Evolutionary conservation across 805 yeast species (phyloP), one percentile per base, ranked within the genome.

Genomic region (Zygosaccharomyces kombuchaensis): DNA sequence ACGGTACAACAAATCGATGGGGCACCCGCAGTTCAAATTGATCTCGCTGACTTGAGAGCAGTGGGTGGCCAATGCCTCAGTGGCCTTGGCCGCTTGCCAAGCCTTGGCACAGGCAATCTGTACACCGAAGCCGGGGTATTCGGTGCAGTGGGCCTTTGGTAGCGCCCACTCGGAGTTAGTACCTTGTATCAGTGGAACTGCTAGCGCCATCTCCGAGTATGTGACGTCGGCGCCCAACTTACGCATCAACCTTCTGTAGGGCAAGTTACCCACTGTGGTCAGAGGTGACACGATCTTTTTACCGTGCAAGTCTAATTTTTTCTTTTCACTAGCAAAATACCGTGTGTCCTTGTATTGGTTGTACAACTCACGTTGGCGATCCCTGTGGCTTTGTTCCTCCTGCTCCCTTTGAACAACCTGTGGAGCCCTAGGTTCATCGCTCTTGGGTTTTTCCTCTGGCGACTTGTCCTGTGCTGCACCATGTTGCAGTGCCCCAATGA

Each of bases 251-350:
- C 98, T 77, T 66, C 99, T 83, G 69, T 80, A 93, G 12, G 99
- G 99, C 57, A 93, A 73, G 66, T 93, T 93, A 17, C 99, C 99
- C 5, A 93, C 99, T 0, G 99, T 93, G 27, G 99, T 95, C 51
- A 93, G 75, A 1, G 99, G 99, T 2, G 97, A 87, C 6, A 93
- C 82, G 48, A 93, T 88, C 66, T 89, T 89, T 53, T 91, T 91
- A 37, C 79, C 72, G 29, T 71, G 69, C 43, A 86, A 74, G 59
- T 89, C 71, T 39, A 93, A 61, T 46, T 68, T 74, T 64, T 84
- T 86, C 78, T 93, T 93, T 65, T 93, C 98, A n/a, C 76, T 70
- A 0, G 87, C 74, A 57, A 78, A 80, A 66, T 84, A 80, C 14
- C 89, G 83, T 1, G 95, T 76, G 60, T 91, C 97, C 44, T 78